These are phyloP conservation scores for Coemansia sp. DNA, from an alignment of 192 early-diverging fungal species.

Conservation along the genomic window DNA sequence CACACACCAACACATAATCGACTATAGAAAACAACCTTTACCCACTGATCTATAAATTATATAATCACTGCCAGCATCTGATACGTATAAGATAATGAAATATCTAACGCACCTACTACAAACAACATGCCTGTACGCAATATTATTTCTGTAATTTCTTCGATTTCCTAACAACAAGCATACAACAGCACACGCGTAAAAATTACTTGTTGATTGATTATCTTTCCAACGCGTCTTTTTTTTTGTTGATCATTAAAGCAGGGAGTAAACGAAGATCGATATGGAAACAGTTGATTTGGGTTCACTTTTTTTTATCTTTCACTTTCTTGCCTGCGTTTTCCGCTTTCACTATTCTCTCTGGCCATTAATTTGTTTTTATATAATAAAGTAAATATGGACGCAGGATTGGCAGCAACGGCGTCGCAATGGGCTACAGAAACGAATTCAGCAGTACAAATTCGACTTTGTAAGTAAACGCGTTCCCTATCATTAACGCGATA, in stretches of 20 bases:
- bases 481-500: too few species aligned
- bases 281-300: not conserved
- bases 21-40: too few species aligned
- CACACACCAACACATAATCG: too few species aligned
- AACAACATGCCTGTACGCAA: too few species aligned
- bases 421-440: constrained; percentile 47
- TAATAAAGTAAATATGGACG: constrained; percentile 24
- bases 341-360: not conserved
- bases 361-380: not conserved
- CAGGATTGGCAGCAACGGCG: constrained; percentile 23
- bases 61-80: too few species aligned
- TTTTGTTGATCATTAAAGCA: too few species aligned
- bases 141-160: too few species aligned
- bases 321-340: not conserved
- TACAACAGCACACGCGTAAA: not conserved
- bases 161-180: not conserved
- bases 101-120: too few species aligned
- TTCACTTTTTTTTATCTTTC: constrained; percentile 3
- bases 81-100: too few species aligned
- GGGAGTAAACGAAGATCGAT: too few species aligned
- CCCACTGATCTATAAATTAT: too few species aligned
- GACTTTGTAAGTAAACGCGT: constrained; percentile 24
- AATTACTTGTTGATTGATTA: constrained; percentile 2
- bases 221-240: too few species aligned
- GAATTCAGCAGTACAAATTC: constrained; percentile 43